These are phyloP conservation scores for Pseudogymnoascus sp. DNA, from an alignment of 2,329 filamentous ascomycete genomes.

Conservation along the genomic window DNA sequence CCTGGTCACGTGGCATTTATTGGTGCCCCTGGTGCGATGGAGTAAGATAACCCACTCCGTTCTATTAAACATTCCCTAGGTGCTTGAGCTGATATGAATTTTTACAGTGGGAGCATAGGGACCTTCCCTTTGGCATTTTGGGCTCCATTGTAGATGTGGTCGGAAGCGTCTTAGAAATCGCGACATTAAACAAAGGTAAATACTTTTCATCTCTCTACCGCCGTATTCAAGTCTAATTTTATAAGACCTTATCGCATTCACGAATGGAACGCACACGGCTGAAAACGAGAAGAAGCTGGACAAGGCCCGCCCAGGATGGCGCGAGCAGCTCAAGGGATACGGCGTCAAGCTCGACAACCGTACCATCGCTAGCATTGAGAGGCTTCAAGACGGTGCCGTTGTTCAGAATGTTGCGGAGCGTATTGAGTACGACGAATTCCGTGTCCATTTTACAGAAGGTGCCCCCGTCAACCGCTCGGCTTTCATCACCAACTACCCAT, in stretches of 20 bases:
- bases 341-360: conserved; percentile 50
- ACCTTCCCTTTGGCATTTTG: conserved; percentile 50
- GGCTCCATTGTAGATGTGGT: conserved; percentile 39
- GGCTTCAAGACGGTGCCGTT: conserved; percentile 33
- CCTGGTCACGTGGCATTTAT: conserved; percentile 53
- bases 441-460: conserved; percentile 44
- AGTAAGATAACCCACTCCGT: background rate
- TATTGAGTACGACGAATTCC: conserved; percentile 47
- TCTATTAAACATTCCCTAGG: too few relatives aligned
- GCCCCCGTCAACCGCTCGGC: conserved; percentile 39
- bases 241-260: conserved; percentile 19
- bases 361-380: conserved; percentile 42
- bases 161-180: conserved; percentile 42
- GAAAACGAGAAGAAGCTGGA: conserved; percentile 35
- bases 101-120: conserved; percentile 42
- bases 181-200: conserved; percentile 46
- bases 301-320: conserved; percentile 37
- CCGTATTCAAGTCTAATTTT: too few relatives aligned
- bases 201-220: conserved; percentile 39
- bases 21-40: conserved; percentile 63
- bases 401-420: conserved; percentile 5
- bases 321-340: conserved; percentile 41
- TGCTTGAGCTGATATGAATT: too few relatives aligned
- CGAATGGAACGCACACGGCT: conserved; percentile 51
- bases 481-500: conserved; percentile 44